phyloP scores from a whole-genome alignment of 1,139 yeast species.

The Eremothecium coryli region DNA sequence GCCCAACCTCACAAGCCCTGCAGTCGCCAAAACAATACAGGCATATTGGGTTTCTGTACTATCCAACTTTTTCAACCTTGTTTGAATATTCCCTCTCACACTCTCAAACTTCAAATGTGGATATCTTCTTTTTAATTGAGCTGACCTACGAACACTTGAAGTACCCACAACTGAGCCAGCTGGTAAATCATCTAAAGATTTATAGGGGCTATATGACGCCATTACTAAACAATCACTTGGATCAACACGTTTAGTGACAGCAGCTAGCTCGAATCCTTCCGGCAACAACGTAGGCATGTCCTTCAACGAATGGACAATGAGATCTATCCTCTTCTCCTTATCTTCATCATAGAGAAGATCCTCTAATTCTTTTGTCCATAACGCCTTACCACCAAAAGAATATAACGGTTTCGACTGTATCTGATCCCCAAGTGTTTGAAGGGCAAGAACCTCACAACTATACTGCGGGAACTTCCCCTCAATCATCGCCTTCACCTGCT shows the following conservation, averaged over 20 bases:
- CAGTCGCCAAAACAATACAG: slow-evolving; percentile 84
- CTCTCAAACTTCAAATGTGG: slow-evolving; percentile 59
- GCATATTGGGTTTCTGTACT: slow-evolving; percentile 55
- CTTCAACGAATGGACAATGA: slow-evolving; percentile 88
- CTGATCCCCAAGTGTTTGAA: slow-evolving; percentile 84
- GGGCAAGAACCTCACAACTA: slow-evolving; percentile 64
- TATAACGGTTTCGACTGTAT: slow-evolving; percentile 78
- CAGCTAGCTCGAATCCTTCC: slow-evolving; percentile 81
- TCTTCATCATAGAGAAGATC: slow-evolving; percentile 59
- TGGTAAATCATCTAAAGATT: slow-evolving; percentile 63
- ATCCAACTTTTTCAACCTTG: slow-evolving; percentile 62
- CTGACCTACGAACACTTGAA: slow-evolving; percentile 85
- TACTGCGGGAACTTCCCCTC: slow-evolving; percentile 50
- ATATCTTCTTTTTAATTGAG: slow-evolving; percentile 53
- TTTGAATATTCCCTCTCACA: slow-evolving; percentile 81
- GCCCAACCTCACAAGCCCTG: slow-evolving; percentile 73
- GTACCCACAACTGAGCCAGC: slow-evolving; percentile 86
- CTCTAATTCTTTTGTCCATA: slow-evolving; percentile 95
- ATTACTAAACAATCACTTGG: slow-evolving; percentile 92
- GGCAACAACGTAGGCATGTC: slow-evolving; percentile 94
- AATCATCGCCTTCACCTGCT: slow-evolving; percentile 57
- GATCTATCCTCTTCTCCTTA: slow-evolving; percentile 45
- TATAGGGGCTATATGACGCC: slow-evolving; percentile 58
- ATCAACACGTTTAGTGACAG: slow-evolving; percentile 76
- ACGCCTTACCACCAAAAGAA: slow-evolving; percentile 89